Evolutionary conservation across 192 early-diverging fungal genomes (phyloP).

Genomic region (Coemansia sp.): DNA sequence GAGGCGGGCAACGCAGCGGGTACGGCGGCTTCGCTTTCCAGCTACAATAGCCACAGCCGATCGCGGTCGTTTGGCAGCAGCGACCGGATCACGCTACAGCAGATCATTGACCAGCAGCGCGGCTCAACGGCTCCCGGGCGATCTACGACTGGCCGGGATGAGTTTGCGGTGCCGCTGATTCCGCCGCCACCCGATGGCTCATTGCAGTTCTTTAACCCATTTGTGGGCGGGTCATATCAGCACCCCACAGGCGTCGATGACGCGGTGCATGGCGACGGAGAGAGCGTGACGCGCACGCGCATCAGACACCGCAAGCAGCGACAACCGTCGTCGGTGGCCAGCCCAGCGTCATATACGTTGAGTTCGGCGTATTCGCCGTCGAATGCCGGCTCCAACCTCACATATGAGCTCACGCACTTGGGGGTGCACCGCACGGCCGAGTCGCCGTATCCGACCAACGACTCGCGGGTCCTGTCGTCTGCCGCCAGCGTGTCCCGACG

Average conservation of each 20-base stretch:
- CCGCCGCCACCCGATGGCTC: constrained; percentile 31
- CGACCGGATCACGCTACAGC: constrained; percentile 32
- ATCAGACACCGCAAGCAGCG: constrained; percentile 39
- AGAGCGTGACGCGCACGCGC: constrained; percentile 48
- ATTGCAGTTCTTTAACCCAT: constrained; percentile 36
- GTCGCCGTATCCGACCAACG: constrained; percentile 32
- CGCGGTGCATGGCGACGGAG: constrained; percentile 11
- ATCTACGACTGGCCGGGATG: neutral
- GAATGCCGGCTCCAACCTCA: constrained; percentile 43
- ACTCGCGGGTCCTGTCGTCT: constrained; percentile 9
- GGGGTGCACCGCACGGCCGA: constrained; percentile 43
- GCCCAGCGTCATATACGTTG: constrained; percentile 35
- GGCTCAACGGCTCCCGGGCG: constrained; percentile 7
- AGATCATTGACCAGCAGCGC: constrained; percentile 21
- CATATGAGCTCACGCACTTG: constrained; percentile 47
- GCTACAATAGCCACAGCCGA: constrained; percentile 25
- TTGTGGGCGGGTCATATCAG: constrained; percentile 9
- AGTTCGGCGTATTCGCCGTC: constrained; percentile 51
- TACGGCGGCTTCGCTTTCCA: neutral
- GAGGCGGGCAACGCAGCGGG: neutral
- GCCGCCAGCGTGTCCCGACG: constrained; percentile 8
- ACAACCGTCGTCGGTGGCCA: constrained; percentile 32
- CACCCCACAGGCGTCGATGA: constrained; percentile 3
- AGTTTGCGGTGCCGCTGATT: constrained; percentile 22
- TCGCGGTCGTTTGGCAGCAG: constrained; percentile 50